Evolutionary conservation across 768 basidiomycete species (phyloP), one percentile per base, ranked within the genome.

Genomic region (Auricularia cornea): DNA sequence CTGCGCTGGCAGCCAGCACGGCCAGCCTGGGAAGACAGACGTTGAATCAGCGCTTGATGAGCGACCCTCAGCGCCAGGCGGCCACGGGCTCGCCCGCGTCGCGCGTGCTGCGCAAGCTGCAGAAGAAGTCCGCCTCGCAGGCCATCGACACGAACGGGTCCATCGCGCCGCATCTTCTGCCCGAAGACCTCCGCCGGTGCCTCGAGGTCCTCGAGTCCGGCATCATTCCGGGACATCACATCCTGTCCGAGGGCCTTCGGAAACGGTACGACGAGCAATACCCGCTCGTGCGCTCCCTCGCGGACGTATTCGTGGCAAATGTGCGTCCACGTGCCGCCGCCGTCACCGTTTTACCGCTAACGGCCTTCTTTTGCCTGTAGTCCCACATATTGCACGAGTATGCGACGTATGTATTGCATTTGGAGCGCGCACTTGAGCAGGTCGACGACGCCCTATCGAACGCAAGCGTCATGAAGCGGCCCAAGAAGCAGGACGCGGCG

Each of bases 191-290:
- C 57, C 84, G 88, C 60, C 81, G 84, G 68, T 94, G 94, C 69
- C 76, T 98, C 6, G 90, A 94, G 72, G 90, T 93, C 14, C 85
- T 96, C 48, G 87, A 93, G 69, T 83, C 84, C 38, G 90, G 92
- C 29, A 91, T 98, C 54, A 79, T 97, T 60, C 87, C 91, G 48
- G 96, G 97, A 1, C 97, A 99, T 74, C 81, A 88, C 68, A 83
- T 87, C 67, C 81, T 99, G 35, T 89, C 87, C 61, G 89, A 90
- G 60, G 90, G 90, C 26, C 75, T 99, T 68, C 84, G 84, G 71
- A 94, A 91, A 75, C 82, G 94, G 48, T 98, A 98, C 66, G 94
- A 96, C 62, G 93, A 97, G 68, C 95, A 98, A 68, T 98, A 90
- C 71, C 95, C 95, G 16, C 81, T 98, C 38, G 95, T 98, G 38